These are phyloP conservation scores for Aspergillus saccharolyticus DNA, from an alignment of 495 filamentous ascomycete genomes.

Conservation along the genomic window DNA sequence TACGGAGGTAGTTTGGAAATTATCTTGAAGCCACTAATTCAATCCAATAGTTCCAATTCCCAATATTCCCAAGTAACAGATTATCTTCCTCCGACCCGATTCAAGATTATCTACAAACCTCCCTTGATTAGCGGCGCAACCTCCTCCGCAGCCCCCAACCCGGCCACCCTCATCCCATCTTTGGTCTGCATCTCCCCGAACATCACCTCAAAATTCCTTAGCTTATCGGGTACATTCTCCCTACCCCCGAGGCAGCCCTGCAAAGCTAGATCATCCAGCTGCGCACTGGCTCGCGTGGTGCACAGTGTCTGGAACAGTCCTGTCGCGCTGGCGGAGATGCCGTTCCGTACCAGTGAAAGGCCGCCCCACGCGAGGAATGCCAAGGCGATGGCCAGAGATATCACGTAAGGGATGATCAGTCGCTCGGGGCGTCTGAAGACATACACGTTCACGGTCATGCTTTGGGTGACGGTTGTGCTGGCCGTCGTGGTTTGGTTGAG, in stretches of 20 bases:
- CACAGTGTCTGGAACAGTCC: constrained; percentile 22
- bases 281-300: constrained; percentile 19
- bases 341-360: constrained; percentile 17
- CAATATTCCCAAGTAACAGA: no score
- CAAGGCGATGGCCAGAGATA: constrained; percentile 10
- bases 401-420: constrained; percentile 21
- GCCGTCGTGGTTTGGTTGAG: constrained; percentile 13
- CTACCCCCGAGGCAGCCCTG: constrained; percentile 23
- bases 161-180: constrained; percentile 11
- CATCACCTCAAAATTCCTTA: constrained; percentile 20
- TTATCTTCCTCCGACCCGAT: no score
- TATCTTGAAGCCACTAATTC: no score
- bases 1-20: no score
- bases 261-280: constrained; percentile 19
- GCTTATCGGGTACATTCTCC: constrained; percentile 20
- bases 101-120: no score
- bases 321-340: constrained; percentile 21
- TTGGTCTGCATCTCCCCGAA: constrained; percentile 22
- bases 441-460: constrained; percentile 17
- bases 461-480: constrained; percentile 7
- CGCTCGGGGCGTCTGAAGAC: constrained; percentile 14
- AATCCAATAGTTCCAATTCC: no score
- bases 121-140: background rate
- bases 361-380: constrained; percentile 17
- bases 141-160: constrained; percentile 1